Evolutionary conservation across 2,329 filamentous ascomycete species (phyloP), one percentile per base, ranked within the genome.

Genomic region (Talaromyces rugulosus): DNA sequence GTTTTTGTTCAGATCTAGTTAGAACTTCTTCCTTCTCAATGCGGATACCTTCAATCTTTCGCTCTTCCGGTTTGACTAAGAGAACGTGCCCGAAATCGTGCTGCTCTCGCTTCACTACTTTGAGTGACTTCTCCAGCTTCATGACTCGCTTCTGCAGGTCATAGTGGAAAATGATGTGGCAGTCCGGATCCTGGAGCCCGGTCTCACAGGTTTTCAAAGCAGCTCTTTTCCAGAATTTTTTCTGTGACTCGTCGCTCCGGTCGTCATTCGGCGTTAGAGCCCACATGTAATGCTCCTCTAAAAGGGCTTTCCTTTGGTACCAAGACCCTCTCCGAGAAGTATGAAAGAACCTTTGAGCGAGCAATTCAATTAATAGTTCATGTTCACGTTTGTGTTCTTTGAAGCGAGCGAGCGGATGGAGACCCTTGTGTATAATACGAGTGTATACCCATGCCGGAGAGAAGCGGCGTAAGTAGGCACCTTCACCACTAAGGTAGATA

Each of bases 231-330:
- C 93, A 99, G 66, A 90, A 83, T 69, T 89, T 94, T 77, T 91
- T 95, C 70, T 89, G 89, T 8, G 79, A 76, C 51, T 90, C 87
- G 16, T 81, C 76, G 44, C 72, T 78, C 47, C 80, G 78, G 31
- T 76, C 80, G 3, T 78, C 77, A 2, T 74, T 74, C 0, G 83
- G 78, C 33, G 80, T 82, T 5, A 90, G 72, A 4, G 83, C 80
- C 70, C 87, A 83, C 90, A 98, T 93, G 74, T 99, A 98, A 72
- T 96, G 92, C 73, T 99, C 95, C 78, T 99, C 95, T 1, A 99
- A 76, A 1, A 99, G 80, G 0, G 94, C 95, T 76, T 96, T 96
- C 23, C 95, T 90, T 71, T 97, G 93, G 72, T 98, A 98, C 95
- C 95, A 99, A 0, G 88, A 86, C 0, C 95, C 95, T 50, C 95